Base-by-base conservation (phyloP, 768 basidiomycete genomes). In the Boletus edulis region DNA sequence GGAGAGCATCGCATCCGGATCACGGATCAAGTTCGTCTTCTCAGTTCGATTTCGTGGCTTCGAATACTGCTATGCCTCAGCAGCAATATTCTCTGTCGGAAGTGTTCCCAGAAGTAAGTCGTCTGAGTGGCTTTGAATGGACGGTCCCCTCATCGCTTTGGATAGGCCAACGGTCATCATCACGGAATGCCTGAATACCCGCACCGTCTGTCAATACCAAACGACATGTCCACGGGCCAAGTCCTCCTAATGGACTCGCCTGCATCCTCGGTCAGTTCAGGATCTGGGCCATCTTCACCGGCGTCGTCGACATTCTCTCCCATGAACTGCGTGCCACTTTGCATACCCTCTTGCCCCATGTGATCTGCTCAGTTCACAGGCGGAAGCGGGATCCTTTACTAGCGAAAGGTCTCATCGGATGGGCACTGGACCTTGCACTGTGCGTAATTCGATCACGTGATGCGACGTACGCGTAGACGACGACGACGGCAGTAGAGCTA, bases 41-140 rank as follows among this genome's bases (percentile, higher is more conserved):
- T 49, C 74, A 72, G 35, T 86, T 83, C 71, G 83, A 86, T 67
- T 86, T 78, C 68, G 63, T 80, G 32, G 79, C 83, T 35, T 71
- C 71, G 61, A 76, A 75, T 54, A 68, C 69, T 44, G 76, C 77
- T 50, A 66, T 76, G 56, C 69, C 76, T 29, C 73, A 62, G n/a
- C 73, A 75, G 55, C 70, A 72, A 52, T 78, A 77, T 62, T 40
- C 61, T 10, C 63, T 60, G 9, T 56, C 62, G 37, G 58, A 71
- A 4, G 9, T 66, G 29, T 76, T 64, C 57, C 49, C 67, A 51
- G 61, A 82, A 66, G 78, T 83, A 48, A 75, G 72, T 70, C 62
- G 55, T 54, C 47, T n/a, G 17, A 14, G 32, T 47, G 43, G 41
- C 49, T 49, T 47, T 49, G 52, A 54, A 54, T 46, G 46, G 29